Base-by-base conservation (phyloP, 169 alveolate species). In the Plasmodium vivax region DNA sequence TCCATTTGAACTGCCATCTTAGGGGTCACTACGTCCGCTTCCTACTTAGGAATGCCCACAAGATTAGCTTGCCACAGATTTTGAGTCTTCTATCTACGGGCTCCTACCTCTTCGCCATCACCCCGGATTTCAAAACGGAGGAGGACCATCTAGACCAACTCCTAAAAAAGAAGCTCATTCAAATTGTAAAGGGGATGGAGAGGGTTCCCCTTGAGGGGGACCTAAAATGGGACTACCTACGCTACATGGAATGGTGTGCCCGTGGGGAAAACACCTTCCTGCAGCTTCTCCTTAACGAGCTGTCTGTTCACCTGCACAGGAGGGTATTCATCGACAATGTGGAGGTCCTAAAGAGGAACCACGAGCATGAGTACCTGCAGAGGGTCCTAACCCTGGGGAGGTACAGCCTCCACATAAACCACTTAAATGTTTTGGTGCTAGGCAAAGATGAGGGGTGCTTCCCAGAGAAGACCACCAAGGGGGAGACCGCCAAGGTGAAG, bases 251-350 rank as follows among this genome's bases (percentile, higher is more conserved):
- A 30, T 36, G 38, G 41, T 23, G 71, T 75, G 23, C 47, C 0
- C 30, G 68, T 30, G 32, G 43, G 10, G 23, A 32, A 3, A 87
- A 87, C 38, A 16, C 19, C 43, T 87, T 54, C 81, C 43, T 75
- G 9, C 8, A 87, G 9, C 41, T 27, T 9, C 27, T 87, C 81
- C 56, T 87, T 77, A 87, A 75, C 27, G 93, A 87, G 30, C 16
- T 87, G 16, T 77, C 58, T 56, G 71, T 75, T 1, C 34, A 19
- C 0, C 47, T 87, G 23, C 72, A 87, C 34, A 74, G 68, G 68
- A 87, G 45, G 54, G 34, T 87, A 30, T 5, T 87, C n/a, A 23
- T 87, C 47, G 47, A 87, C 1, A 87, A 87, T 32, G 58, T 71
- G 8, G 23, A 84, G 10, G 6, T 23, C 16, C 19, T 71, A 10